Evolutionary conservation across 306 rosid species (phyloP), one percentile per base, ranked within the genome.

Genomic region (Glycine latifolia): DNA sequence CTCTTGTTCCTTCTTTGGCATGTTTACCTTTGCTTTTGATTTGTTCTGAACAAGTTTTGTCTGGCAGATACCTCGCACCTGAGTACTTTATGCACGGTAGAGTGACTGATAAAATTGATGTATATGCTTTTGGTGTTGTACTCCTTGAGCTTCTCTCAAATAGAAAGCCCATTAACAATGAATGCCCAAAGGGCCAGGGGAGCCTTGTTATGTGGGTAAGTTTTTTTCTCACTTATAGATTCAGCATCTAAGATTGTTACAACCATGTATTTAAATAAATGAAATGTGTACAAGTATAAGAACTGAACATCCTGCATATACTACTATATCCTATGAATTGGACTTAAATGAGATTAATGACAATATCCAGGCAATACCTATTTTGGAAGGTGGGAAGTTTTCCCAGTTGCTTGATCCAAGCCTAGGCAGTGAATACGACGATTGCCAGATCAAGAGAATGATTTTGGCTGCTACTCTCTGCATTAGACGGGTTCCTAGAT

Each of bases 201-300:
- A 95, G 97, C 86, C 85, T 95, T 71, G 94, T 95, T 75, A 90
- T 93, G 90, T 95, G 99, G 99, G 99, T 95, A 87, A 82, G 99
- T 73, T 85, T 55, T 78, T 46, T 11, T 50, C 73, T 56, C 41
- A 55, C 41, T 53, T 37, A 5, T 31, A 76, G 68, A 33, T 69
- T 82, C 31, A 59, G 53, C 39, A 62, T 75, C 37, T 74, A 49
- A 62, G 75, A 72, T 20, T 80, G 76, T 67, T 76, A 52, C 48
- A 11, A 33, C 76, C 11, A 7, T 68, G 4, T 47, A 17, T 55
- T 41, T 10, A 15, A 58, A 81, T 55, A 41, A 81, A 59, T 50
- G 76, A 49, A 50, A 6, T 52, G 44, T 61, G 62, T 20, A 43
- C 63, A 20, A 55, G 49, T 49, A 11, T 35, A 73, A 73, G 54